Base-by-base conservation (phyloP, 2,329 filamentous ascomycete genomes). In the Juglanconis oblonga region DNA sequence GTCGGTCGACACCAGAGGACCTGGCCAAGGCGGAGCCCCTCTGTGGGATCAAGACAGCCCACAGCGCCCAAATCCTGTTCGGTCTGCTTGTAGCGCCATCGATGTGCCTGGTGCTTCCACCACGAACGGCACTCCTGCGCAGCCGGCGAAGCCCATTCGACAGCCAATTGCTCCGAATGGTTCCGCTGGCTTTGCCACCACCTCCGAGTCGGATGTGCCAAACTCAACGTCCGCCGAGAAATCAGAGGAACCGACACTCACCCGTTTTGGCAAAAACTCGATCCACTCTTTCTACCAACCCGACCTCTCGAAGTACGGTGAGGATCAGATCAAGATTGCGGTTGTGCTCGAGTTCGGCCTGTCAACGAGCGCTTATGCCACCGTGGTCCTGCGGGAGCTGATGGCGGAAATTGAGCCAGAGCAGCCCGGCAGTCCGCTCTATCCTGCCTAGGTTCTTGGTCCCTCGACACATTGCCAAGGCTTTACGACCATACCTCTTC, bases 331-430 rank as follows among this genome's bases (percentile, higher is more conserved):
- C 56, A 71, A 73, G 62, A 69, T 75, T 61, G 73, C 73, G 17
- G 73, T 75, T 7, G 67, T 70, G 7, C 69, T 75, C 36, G 74
- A 74, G 60, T 74, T 75, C 59, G 69, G 72, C 40, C 66, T 75
- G 7, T 70, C 68, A 54, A 61, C 68, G 14, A 75, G 73, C 67
- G 74, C 73, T 65, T 75, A 75, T 49, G 73, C 73, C 1, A 75
- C 73, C 13, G 67, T 75, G 57, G 72, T 73, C 29, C 67, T 75
- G 31, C 71, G 73, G 2, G 73, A 75, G 65, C 70, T 75, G 58
- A 71, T 69, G 68, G 61, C 59, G 31, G 58, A 58, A 33, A 52
- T 57, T 31, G 55, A 59, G 40, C 55, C 62, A 4, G 59, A 56
- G 40, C 47, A 62, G 47, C 47, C 51, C 29, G 49, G 50, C 58